These are phyloP conservation scores for Eleusine indica DNA, from an alignment of 176 grass and related monocot genomes.

Conservation along the genomic window DNA sequence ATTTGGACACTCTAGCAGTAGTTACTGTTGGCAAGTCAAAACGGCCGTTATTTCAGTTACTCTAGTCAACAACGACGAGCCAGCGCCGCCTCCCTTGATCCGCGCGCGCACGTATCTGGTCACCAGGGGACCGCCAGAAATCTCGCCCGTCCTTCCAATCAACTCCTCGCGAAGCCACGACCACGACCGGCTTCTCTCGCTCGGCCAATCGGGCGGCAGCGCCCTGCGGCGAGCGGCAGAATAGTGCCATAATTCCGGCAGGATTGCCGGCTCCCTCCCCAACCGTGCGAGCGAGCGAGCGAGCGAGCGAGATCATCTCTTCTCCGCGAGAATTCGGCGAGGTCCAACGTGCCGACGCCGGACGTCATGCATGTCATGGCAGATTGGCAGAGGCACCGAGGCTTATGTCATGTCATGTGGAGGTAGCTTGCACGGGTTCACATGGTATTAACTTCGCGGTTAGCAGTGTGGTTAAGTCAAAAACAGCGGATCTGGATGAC, in stretches of 20 bases:
- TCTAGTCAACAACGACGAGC: not conserved
- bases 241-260: not conserved
- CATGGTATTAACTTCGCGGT: not conserved
- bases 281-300: not conserved
- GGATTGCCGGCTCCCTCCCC: not conserved
- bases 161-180: not conserved
- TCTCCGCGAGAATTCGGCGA: not conserved
- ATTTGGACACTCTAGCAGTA: not conserved
- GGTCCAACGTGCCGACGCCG: not conserved
- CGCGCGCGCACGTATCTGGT: not conserved
- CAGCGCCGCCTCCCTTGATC: slow-evolving; percentile 23
- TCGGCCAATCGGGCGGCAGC: not conserved
- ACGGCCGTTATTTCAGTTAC: slow-evolving; percentile 27
- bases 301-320: not conserved
- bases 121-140: not conserved
- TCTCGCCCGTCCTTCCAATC: slow-evolving; percentile 16
- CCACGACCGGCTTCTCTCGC: not conserved
- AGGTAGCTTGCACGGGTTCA: not conserved
- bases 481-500: too few relatives aligned
- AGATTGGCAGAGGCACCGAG: not conserved
- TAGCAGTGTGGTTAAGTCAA: too few relatives aligned
- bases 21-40: slow-evolving; percentile 14
- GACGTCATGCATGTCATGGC: not conserved
- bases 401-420: not conserved
- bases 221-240: not conserved